These are phyloP conservation scores for Aureobasidium zeae DNA, from an alignment of 2,329 filamentous ascomycete genomes.

Conservation along the genomic window DNA sequence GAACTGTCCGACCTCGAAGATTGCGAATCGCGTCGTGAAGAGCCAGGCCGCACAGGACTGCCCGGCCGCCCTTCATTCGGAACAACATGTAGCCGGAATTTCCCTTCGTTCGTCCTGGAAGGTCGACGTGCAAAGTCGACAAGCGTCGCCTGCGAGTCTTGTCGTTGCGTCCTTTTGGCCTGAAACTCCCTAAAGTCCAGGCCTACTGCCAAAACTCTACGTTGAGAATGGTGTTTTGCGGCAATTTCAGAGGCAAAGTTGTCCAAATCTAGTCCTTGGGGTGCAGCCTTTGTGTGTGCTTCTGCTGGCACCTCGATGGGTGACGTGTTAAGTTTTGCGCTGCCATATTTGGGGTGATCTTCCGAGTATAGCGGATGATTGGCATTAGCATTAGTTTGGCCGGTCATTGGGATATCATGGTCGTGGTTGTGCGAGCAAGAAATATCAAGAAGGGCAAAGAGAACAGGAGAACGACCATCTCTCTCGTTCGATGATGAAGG, in stretches of 20 bases:
- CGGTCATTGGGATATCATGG: conserved; percentile 11
- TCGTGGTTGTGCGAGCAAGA: conserved; percentile 3
- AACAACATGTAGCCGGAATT: conserved; percentile 1
- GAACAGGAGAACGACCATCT: neutral
- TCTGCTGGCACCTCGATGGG: conserved; percentile 1
- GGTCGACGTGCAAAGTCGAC: conserved; percentile 8
- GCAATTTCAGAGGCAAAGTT: conserved; percentile 11
- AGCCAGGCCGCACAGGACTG: neutral
- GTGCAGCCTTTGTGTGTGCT: conserved; percentile 8
- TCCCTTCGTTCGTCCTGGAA: conserved; percentile 8
- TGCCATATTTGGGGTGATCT: conserved; percentile 15
- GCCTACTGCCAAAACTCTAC: neutral
- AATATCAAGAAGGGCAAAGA: neutral
- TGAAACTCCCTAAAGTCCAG: conserved; percentile 11
- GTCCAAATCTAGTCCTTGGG: conserved; percentile 7
- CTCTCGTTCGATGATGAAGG: no score
- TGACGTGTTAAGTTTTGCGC: neutral
- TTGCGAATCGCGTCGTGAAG: neutral
- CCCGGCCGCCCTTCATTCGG: neutral
- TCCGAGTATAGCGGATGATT: conserved; percentile 14
- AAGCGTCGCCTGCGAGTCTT: conserved; percentile 14
- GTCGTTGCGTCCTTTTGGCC: neutral
- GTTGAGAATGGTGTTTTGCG: neutral
- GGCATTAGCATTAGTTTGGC: conserved; percentile 10
- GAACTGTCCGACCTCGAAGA: conserved; percentile 1